phyloP scores from a whole-genome alignment of 768 basidiomycete genomes.

The Leucocoprinus leucothites region DNA sequence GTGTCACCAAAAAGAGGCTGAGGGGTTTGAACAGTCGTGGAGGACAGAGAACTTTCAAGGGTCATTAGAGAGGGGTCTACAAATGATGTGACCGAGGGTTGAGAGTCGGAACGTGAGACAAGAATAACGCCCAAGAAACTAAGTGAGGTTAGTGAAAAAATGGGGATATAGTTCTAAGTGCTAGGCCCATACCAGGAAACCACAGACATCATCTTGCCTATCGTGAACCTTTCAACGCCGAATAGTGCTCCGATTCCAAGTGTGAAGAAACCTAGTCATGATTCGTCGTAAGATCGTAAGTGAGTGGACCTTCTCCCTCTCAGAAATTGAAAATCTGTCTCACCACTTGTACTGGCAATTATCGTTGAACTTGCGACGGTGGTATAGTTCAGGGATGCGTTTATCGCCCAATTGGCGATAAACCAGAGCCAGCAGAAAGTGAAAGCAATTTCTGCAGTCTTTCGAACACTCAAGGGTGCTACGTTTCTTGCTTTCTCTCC shows the following conservation, averaged over 20 bases:
- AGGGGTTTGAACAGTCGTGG: conserved; percentile 13
- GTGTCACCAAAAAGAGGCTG: conserved; percentile 56
- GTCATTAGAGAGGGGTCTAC: conserved; percentile 15
- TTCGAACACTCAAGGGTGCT: conserved; percentile 30
- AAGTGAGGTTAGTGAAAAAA: not conserved
- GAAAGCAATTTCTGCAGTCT: conserved; percentile 78
- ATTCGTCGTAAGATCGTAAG: too few species aligned
- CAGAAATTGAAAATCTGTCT: conserved; percentile 18
- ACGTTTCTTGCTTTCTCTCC: conserved; percentile 14
- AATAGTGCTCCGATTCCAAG: conserved; percentile 80
- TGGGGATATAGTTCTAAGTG: not conserved
- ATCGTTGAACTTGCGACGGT: conserved; percentile 94
- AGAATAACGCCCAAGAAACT: conserved; percentile 76
- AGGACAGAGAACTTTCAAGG: not conserved
- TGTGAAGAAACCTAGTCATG: conserved; percentile 87
- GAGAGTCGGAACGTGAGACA: conserved; percentile 82
- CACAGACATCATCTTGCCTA: conserved; percentile 75
- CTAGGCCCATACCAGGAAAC: conserved; percentile 57
- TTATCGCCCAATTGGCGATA: conserved; percentile 88
- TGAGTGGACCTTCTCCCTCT: not conserved
- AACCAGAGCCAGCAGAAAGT: conserved; percentile 92
- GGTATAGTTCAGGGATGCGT: conserved; percentile 82
- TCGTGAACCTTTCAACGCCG: conserved; percentile 72
- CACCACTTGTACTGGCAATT: conserved; percentile 85
- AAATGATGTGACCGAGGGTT: conserved; percentile 21